Base-by-base conservation (phyloP, 106 monocot genomes). In the Dioscorea alata region DNA sequence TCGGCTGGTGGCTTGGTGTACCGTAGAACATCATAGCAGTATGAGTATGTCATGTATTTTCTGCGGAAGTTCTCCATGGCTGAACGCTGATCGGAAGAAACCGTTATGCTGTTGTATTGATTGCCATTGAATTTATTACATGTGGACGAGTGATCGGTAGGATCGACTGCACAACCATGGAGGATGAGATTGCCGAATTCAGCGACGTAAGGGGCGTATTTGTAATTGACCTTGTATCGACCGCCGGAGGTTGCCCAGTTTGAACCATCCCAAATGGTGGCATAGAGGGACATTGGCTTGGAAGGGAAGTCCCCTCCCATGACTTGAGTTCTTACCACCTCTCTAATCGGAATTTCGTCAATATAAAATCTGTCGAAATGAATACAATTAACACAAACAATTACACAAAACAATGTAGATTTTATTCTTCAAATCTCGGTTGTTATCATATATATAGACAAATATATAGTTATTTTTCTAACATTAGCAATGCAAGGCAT, bases 251-350 rank as follows among this genome's bases (percentile, higher is more conserved):
- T 89, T 19, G 88, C 88, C 88, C 88, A 89, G 23, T 33, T 53
- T 13, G 88, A 89, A n/a, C 85, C 88, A 53, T 89, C 88, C 88
- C 88, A 89, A 23, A 89, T 89, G 70, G 85, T 89, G 66, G 88
- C 88, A 59, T 89, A 89, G 51, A 89, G 67, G 8, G 85, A 85
- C 88, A 89, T 89, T 56, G 88, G 88, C 76, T 89, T 89, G 6
- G 82, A 62, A 2, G 88, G 88, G 76, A 71, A 89, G 56, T 72
- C 73, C 28, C 64, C 81, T 10, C 79, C 82, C 75, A 84, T 68
- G 16, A 74, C 74, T 52, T 23, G 52, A 49, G 33, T 74, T 63
- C 74, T 75, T 59, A 53, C 71, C 18, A 85, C 66, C 73, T 89
- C 85, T 63, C 88, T 76, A 7, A 89, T 82, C 23, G 88, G 79